Evolutionary conservation across 352 stramenopile species (phyloP).

Genomic region (Phytopythium chamaehyphon): DNA sequence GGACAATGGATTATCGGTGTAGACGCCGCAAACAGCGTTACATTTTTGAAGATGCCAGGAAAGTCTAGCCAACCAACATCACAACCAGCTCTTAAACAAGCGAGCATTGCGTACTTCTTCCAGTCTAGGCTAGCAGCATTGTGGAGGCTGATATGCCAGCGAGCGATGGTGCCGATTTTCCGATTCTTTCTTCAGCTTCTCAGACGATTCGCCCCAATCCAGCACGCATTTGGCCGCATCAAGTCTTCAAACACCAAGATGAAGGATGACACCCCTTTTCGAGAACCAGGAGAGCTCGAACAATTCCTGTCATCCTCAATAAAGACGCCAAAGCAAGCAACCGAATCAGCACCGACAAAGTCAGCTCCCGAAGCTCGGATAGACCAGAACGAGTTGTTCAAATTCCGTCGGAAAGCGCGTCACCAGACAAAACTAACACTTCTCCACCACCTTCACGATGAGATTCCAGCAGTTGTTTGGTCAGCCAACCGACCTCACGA

Average conservation of each 20-base stretch:
- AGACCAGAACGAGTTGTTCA: slow-evolving; percentile 33
- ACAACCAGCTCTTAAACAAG: too few relatives aligned
- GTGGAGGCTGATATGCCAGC: too few relatives aligned
- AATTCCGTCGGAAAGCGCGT: slow-evolving; percentile 58
- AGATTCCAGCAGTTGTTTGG: slow-evolving; percentile 47
- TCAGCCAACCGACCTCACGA: slow-evolving; percentile 36
- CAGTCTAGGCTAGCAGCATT: too few relatives aligned
- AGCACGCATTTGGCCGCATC: too few relatives aligned
- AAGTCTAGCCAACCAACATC: too few relatives aligned
- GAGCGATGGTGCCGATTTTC: too few relatives aligned
- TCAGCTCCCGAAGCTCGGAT: neutral
- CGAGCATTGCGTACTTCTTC: too few relatives aligned
- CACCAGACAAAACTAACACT: slow-evolving; percentile 56
- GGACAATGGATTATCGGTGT: slow-evolving; percentile 18
- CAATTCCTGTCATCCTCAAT: neutral
- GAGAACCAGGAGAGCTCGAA: neutral
- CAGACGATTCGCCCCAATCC: too few relatives aligned
- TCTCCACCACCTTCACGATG: slow-evolving; percentile 33
- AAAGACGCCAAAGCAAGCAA: neutral
- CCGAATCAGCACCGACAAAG: too few relatives aligned
- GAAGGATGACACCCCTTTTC: neutral
- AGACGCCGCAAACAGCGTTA: slow-evolving; percentile 19
- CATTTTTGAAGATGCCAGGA: slow-evolving; percentile 19
- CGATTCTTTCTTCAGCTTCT: too few relatives aligned
- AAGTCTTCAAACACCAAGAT: neutral